Base-by-base conservation (phyloP, 805 yeast genomes). In the Clavispora asparagi region DNA sequence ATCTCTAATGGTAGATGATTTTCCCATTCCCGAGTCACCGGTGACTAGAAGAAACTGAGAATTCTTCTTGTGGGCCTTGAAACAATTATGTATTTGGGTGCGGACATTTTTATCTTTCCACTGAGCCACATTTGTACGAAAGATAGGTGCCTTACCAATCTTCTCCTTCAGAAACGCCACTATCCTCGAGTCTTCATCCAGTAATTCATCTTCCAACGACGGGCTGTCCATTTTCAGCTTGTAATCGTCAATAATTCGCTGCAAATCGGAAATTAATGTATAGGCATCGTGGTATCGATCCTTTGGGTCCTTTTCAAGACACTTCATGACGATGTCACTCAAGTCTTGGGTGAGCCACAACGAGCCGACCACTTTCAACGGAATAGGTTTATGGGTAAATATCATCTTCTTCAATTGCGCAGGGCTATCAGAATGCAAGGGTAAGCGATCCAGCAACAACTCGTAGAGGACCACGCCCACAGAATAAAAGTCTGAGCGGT, bases 391-490 rank as follows among this genome's bases (percentile, higher is more conserved):
- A 27, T 73, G 68, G 13, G 63, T 54, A 7, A 74, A 59, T 49
- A 73, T 76, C 67, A 70, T 65, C 42, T 68, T 55, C 4, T 70
- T 64, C 16, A 76, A 49, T 28, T 68, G 67, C 4, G 65, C 52
- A 1, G 74, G 66, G 49, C 68, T 74, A 10, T 67, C 62, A 1
- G 72, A 62, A 29, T 62, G 62, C 52, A 77, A 75, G 0, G 80
- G 81, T 2, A 73, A 54, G 12, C 62, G 58, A 1, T 80, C 78
- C 13, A 74, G 65, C 11, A 77, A 46, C n/a, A 74, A 46, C 44
- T 77, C 79, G 49, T 78, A 77, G 16, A 78, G 47, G 7, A 77
- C 69, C n/a, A 77, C 65, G 32, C 82, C 82, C 9, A 76, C 43
- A 27, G 77, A 65, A 56, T 77, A 78, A 40, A 75, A 63, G 54